These are phyloP conservation scores for Pneumocystis murina DNA, from an alignment of 1,139 yeast species.

Conservation along the genomic window DNA sequence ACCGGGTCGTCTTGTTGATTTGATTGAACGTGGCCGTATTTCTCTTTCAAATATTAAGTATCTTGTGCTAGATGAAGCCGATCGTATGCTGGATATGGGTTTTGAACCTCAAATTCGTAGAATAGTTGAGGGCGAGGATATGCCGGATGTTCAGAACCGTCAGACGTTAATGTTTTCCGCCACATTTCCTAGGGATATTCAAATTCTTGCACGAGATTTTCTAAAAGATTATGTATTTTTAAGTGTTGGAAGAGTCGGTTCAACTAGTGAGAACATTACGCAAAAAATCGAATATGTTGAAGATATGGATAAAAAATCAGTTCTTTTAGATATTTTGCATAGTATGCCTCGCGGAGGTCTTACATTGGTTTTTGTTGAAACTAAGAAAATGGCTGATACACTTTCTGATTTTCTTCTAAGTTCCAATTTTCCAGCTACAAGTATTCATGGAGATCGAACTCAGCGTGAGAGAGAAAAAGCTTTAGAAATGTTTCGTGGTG, in stretches of 20 bases:
- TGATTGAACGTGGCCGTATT: slow-evolving; percentile 85
- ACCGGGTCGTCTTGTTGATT: slow-evolving; percentile 95
- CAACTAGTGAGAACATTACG: slow-evolving; percentile 93
- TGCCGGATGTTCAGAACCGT: slow-evolving; percentile 82
- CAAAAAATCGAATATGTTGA: slow-evolving; percentile 88
- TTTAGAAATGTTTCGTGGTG: slow-evolving; percentile 70
- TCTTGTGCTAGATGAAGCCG: slow-evolving; percentile 95
- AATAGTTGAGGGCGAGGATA: slow-evolving; percentile 92
- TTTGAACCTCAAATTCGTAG: slow-evolving; percentile 98
- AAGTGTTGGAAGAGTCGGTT: slow-evolving; percentile 96
- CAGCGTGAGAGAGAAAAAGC: slow-evolving; percentile 98
- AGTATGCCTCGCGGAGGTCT: slow-evolving; percentile 59
- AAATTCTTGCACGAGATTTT: slow-evolving; percentile 92
- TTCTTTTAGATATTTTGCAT: slow-evolving; percentile 73
- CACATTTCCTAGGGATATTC: slow-evolving; percentile 96
- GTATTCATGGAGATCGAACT: slow-evolving; percentile 97
- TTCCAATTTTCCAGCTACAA: slow-evolving; percentile 90
- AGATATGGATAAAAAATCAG: slow-evolving; percentile 86
- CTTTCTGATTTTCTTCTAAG: slow-evolving; percentile 81
- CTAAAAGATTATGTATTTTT: slow-evolving; percentile 87
- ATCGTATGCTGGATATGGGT: slow-evolving; percentile 99
- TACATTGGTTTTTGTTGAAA: slow-evolving; percentile 90
- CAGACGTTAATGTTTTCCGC: slow-evolving; percentile 98
- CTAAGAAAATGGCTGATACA: slow-evolving; percentile 96
- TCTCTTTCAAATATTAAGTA: slow-evolving; percentile 81